Evolutionary conservation across 805 yeast genomes (phyloP).

Genomic region (Pichia gijzeniarum): DNA sequence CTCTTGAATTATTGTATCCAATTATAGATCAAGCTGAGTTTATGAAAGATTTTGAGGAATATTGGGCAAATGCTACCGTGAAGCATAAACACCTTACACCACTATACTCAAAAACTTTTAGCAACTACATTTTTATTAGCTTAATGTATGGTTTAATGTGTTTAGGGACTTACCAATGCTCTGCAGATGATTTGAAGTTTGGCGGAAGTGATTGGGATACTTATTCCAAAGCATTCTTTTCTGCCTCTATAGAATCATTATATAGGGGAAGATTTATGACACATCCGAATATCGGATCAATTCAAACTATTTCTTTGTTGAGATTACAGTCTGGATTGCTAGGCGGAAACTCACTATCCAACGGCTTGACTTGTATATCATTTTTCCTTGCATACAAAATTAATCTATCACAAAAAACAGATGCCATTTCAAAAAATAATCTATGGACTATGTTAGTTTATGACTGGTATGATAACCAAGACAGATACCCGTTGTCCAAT

Average conservation of each 20-base stretch:
- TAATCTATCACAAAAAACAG: conserved; percentile 18
- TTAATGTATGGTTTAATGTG: conserved; percentile 29
- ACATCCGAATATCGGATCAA: conserved; percentile 21
- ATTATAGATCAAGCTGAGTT: conserved; percentile 55
- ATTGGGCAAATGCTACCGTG: conserved; percentile 21
- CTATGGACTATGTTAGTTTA: conserved; percentile 29
- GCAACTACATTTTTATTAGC: conserved; percentile 26
- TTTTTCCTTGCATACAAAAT: conserved; percentile 22
- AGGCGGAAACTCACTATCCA: conserved; percentile 28
- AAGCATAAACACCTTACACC: conserved; percentile 24
- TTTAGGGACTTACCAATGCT: conserved; percentile 26
- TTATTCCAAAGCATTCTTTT: conserved; percentile 25
- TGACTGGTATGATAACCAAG: conserved; percentile 31
- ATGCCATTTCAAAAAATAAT: not conserved
- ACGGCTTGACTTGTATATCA: conserved; percentile 20
- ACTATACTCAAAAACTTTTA: conserved; percentile 20
- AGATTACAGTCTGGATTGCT: conserved; percentile 25
- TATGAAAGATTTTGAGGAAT: conserved; percentile 53
- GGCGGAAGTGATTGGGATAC: conserved; percentile 23
- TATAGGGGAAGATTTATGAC: conserved; percentile 30
- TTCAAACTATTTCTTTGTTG: conserved; percentile 26
- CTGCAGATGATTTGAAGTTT: conserved; percentile 19
- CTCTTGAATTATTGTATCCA: conserved; percentile 30
- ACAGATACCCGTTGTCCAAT: conserved; percentile 21
- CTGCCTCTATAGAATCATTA: conserved; percentile 29